Base-by-base conservation (phyloP, 2,329 filamentous ascomycete genomes). In the Didymella lethalis region DNA sequence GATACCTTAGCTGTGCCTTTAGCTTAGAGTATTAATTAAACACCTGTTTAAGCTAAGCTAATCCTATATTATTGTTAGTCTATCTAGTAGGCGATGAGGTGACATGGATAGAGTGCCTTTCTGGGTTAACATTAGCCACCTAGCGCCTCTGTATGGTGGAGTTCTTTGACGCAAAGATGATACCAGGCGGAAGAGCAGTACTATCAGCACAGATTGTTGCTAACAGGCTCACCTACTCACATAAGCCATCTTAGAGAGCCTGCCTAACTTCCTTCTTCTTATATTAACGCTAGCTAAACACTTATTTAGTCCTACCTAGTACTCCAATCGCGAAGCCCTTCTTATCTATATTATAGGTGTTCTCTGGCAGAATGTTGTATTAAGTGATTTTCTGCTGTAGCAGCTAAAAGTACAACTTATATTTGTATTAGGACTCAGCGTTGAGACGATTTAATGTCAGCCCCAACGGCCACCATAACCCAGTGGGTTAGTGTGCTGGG, bases 351-450 rank as follows among this genome's bases (percentile, higher is more conserved):
- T 48, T 34, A 23, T 45, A 48, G 3, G 46, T 48, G 29, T 48
- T 23, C 10, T 20, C 29, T 25, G 10, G 46, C 23, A 2, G 2
- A 25, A 51, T 51, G 12, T 51, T 25, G 20, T 43, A 43, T 23
- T 51, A 1, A 43, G 36, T 44, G 18, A 51, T 16, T n/a, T 51
- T 51, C n/a, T 44, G 25, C 36, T 51, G 38, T 32, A 51, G 25
- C 4, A 51, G 18, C 18, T 51, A 1, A 34, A 51, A 51, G 36
- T 44, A 51, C 11, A 51, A 34, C 25, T 51, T n/a, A 18, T 44
- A 43, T 4, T 51, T 41, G 29, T 44, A 51, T 16, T 43, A 0
- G 1, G 14, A 51, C 48, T 44, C 20, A 51, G 48, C 29, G 29
- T 51, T 51, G 20, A 44, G 14, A 4, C 26, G 14, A 51, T 51